Percentiles rank a stretch among this genome's conserved stretches.
These are phyloP conservation scores for Bipolaris bicolor DNA, from an alignment of 2,329 filamentous ascomycete species.

Conservation along the genomic window DNA sequence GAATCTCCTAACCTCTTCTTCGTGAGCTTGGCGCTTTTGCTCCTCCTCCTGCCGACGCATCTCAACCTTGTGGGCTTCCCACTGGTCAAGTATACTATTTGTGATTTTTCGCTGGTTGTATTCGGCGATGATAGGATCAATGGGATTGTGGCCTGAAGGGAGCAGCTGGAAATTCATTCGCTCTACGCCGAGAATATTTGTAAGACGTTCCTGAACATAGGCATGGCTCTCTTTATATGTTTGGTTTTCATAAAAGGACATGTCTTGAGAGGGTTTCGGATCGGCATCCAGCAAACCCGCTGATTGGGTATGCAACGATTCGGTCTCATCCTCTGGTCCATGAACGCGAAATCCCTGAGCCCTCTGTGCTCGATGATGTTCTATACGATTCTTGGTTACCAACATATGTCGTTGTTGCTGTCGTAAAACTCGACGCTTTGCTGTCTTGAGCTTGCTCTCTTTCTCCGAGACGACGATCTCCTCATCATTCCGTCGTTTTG, in stretches of 20 bases:
- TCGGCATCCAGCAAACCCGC: neutral
- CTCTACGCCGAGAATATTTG: slow-evolving; percentile 6
- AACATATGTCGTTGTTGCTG: neutral
- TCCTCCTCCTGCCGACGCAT: slow-evolving; percentile 1
- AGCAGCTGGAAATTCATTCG: slow-evolving; percentile 6
- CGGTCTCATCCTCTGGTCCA: neutral
- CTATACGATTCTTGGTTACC: neutral
- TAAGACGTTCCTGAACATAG: slow-evolving; percentile 6
- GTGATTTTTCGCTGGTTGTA: slow-evolving; percentile 5
- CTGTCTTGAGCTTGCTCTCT: too few species aligned
- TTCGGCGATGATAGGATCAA: slow-evolving; percentile 11
- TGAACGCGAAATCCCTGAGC: neutral
- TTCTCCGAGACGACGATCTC: neutral
- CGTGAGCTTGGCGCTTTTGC: neutral
- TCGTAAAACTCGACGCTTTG: neutral
- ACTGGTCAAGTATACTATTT: neutral
- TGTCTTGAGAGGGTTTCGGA: neutral
- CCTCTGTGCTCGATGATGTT: neutral
- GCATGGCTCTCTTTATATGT: slow-evolving; percentile 7
- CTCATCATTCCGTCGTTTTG: neutral
- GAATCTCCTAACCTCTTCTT: neutral
- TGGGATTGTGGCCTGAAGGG: slow-evolving; percentile 12
- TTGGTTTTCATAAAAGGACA: slow-evolving; percentile 3
- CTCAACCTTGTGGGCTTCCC: neutral
- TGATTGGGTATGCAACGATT: neutral